Base-by-base conservation (phyloP, 805 yeast species). In the Pichia scutulata region DNA sequence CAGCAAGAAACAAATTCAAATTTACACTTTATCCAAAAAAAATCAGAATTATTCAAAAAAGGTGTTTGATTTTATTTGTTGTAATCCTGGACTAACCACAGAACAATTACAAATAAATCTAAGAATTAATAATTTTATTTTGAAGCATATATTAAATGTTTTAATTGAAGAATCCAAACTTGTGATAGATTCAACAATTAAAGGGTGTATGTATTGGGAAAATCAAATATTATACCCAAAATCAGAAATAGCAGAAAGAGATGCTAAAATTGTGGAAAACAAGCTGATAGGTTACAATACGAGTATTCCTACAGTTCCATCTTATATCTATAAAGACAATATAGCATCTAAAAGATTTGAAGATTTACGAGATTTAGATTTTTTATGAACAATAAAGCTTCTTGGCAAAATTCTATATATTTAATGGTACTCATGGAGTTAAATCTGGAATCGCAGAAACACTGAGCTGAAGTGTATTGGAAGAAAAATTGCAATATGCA, bases 101-200 rank as follows among this genome's bases (percentile, higher is more conserved):
- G 43, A 61, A 42, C 63, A 63, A 28, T 48, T 68, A 1, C 71
- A 68, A 37, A 16, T 42, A 18, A 55, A 55, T 7, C 58, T 66
- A 47, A 60, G 60, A 14, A 57, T 66, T 46, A 67, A 61, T 48
- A 64, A 54, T 43, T 43, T 63, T 45, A 66, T 68, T 13, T 47
- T 68, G 5, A 61, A 62, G 47, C 58, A 65, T 7, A 37, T 68
- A 2, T 36, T 68, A 26, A 55, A 59, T 28, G 54, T 53, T 33
- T 39, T 64, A 13, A 53, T 61, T 16, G 41, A 41, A 18, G 16
- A 23, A 19, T 26, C 25, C 14, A 36, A 19, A 7, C 25, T 33
- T 33, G 37, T n/a, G n/a, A 33, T 33, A 33, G 37, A 33, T 33
- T 7, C n/a, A 33, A 33, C 37, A n/a, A n/a, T 33, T 16, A 33